A percentile compares a stretch with the other conserved stretches of the same genome.
phyloP scores from a whole-genome alignment of 371 early-diverging fungal species.

The Apophysomyces elegans region DNA sequence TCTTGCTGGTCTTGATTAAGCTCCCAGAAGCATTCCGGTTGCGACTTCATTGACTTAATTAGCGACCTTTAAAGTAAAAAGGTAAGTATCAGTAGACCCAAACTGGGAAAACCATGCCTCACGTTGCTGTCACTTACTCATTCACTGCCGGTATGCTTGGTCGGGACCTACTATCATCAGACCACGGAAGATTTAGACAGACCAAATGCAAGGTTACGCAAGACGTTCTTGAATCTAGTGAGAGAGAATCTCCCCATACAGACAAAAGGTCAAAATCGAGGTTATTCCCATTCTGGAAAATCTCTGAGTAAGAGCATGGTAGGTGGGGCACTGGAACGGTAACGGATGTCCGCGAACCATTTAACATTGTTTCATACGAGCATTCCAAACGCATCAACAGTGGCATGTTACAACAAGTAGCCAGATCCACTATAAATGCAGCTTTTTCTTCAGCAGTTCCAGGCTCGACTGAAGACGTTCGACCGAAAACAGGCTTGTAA shows the following conservation, averaged over 20 bases:
- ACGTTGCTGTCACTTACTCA: conserved; percentile 13
- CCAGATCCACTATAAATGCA: conserved; percentile 50
- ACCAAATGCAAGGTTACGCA: conserved; percentile 63
- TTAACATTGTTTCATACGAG: conserved; percentile 48
- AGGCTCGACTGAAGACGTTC: conserved; percentile 11
- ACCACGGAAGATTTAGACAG: conserved; percentile 60
- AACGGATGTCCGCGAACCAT: conserved; percentile 30
- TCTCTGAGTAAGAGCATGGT: conserved; percentile 56
- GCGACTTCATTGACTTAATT: conserved; percentile 37
- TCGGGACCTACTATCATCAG: conserved; percentile 36
- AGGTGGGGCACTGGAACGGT: conserved; percentile 58
- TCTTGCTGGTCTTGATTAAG: conserved; percentile 59
- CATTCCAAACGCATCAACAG: conserved; percentile 66
- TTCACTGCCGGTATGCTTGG: conserved; percentile 14
- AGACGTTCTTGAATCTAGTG: conserved; percentile 61
- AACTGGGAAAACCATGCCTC: neutral
- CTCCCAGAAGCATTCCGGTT: conserved; percentile 48
- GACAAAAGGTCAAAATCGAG: conserved; percentile 54
- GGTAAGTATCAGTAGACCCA: neutral
- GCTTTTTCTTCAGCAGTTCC: conserved; percentile 33
- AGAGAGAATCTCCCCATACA: conserved; percentile 55
- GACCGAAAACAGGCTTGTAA: conserved; percentile 63
- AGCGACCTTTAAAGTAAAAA: conserved; percentile 18
- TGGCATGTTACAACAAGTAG: conserved; percentile 57
- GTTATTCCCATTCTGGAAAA: conserved; percentile 31